A percentile compares a stretch with the other conserved stretches of the same genome.
These are phyloP conservation scores for Vitis hybrid DNA, from an alignment of 177 flowering plant genomes.

Conservation along the genomic window DNA sequence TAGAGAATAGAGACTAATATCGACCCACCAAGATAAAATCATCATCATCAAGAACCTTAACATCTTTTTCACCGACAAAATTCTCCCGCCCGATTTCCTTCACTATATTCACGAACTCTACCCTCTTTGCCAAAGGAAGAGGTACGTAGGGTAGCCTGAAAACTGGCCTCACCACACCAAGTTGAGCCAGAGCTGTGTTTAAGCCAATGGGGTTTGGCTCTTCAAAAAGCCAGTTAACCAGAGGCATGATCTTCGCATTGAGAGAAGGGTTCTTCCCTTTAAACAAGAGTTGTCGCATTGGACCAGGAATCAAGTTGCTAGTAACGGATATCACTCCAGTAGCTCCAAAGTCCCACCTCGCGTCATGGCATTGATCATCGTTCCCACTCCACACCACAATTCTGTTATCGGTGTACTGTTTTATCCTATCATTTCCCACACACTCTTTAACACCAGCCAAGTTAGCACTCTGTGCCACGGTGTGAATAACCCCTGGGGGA, in stretches of 20 bases:
- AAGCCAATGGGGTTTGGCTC: conserved; percentile 86
- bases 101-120: conserved; percentile 71
- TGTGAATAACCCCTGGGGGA: conserved; percentile 61
- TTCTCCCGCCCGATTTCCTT: conserved; percentile 67
- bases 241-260: conserved; percentile 58
- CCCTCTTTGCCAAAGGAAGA: conserved; percentile 56
- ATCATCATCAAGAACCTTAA: conserved; percentile 70
- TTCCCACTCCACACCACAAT: conserved; percentile 90
- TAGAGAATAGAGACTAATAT: conserved; percentile 26
- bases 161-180: conserved; percentile 78
- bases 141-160: conserved; percentile 83
- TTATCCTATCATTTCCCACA: conserved; percentile 62
- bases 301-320: conserved; percentile 81
- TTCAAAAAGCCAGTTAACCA: conserved; percentile 66
- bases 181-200: conserved; percentile 80
- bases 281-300: conserved; percentile 66
- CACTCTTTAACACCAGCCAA: conserved; percentile 89
- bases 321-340: conserved; percentile 79
- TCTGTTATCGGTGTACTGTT: conserved; percentile 56
- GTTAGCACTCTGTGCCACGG: conserved; percentile 53
- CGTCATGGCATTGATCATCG: conserved; percentile 83
- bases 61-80: conserved; percentile 73
- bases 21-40: conserved; percentile 66
- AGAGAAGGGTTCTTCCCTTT: conserved; percentile 54
- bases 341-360: conserved; percentile 76